Evolutionary conservation across 2,329 filamentous ascomycete genomes (phyloP), one percentile per base, ranked within the genome.

Genomic region (Gnomoniopsis sp.): DNA sequence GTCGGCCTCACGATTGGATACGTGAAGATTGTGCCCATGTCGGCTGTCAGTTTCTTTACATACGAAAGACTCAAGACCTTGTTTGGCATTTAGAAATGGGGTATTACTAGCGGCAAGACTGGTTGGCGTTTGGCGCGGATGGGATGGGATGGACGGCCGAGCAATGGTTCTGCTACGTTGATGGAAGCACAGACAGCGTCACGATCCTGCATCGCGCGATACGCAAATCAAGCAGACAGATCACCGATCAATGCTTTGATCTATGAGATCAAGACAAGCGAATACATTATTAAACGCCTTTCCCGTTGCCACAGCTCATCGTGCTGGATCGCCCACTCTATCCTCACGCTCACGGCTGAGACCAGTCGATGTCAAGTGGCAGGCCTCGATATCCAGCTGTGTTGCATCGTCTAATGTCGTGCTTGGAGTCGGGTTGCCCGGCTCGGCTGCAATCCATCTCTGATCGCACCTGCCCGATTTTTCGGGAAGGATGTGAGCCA

Each of bases 1-100:
- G 88, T 98, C 12, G 95, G 95, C 0, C 75, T 99, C 71, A 91
- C 89, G 1, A 97, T 99, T 73, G 95, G 95, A 8, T 99, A 98
- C 73, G 84, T 92, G 69, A 99, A 99, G 77, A 85, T 98, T 53
- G 81, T 97, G 62, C 95, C 95, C 3, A 89, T 99, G 90, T 86
- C 77, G 30, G 95, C 95, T 14, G 79, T 84, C 55, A 81, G 79
- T 65, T 88, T 88, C 69, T 88, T 84, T 68, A 85, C 84, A 17
- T 88, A 88, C 66, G 85, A 88, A 72, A 79, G 85, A 61, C 74
- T 81, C 65, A 88, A 88, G 77, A 80, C 75, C 48, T 75, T 79
- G 64, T 75, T 92, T 64, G 86, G 85, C 46, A 90, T 92, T 68
- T 90, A 77, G 68, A 70, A 53, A 4, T 3, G 54, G 30, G 6